Base-by-base conservation (phyloP, 345 rosid genomes). In the Murraya koenigii region DNA sequence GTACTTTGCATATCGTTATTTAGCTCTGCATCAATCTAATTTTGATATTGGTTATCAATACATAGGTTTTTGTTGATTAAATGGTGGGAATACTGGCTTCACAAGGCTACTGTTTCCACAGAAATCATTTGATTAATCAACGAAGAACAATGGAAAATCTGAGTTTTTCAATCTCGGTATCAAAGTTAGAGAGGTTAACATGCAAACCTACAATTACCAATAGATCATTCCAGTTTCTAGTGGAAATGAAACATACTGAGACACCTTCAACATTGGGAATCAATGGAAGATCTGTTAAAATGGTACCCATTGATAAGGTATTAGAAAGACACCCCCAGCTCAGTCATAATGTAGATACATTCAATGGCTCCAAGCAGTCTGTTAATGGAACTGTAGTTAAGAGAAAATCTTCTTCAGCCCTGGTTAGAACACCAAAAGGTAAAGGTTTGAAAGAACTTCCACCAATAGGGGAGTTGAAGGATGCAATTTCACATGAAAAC, bases 31-130 rank as follows among this genome's bases (percentile, higher is more conserved):
- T 66, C 56, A 13, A 32, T 33, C 63, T 32, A 47, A 41, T 65
- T 52, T 73, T 65, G 38, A 23, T 59, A 1, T 65, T 44, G 38
- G 15, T 72, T 72, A 55, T 54, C n/a, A 55, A 58, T 23, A 20
- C 20, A 26, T 59, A 85, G 89, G 85, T 73, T 61, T n/a, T 63
- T 62, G 32, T 72, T 72, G 82, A 83, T 77, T 77, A 65, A 71
- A 93, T 95, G 99, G 87, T 86, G 71, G 97, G 88, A 35, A 32
- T 91, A 75, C 82, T 95, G 84, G 97, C 94, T 85, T 95, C 93
- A 44, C 89, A 90, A 70, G 77, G 94, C 84, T 92, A 90, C 66
- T 88, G 80, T 80, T 78, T 86, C 81, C 77, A 63, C 62, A 75
- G 80, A 66, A 72, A 56, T 22, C 84, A 88, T 47, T 61, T 71